Conservation (phyloP, 2,329 filamentous ascomycete species). For the Xylariaceae sp. region DNA sequence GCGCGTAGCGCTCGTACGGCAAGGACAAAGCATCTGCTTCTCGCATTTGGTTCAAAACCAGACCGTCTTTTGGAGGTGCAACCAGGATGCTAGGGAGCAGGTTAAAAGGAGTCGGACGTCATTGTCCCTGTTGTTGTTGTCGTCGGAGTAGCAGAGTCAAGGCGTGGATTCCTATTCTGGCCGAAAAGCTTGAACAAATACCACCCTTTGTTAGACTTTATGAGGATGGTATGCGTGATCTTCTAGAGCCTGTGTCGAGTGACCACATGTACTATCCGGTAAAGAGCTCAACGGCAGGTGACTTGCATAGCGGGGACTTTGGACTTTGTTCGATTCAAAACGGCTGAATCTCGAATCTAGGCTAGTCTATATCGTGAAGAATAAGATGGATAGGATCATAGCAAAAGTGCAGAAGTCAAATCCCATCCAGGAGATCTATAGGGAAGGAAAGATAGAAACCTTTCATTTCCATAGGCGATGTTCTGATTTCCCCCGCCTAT, state of each 20-base stretch:
- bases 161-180: neutral
- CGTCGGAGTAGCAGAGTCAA: neutral
- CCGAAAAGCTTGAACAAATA: neutral
- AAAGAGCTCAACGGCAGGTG: neutral
- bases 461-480: slow-evolving; percentile 1
- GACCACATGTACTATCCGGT: slow-evolving; percentile 1
- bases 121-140: neutral
- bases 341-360: neutral
- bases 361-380: slow-evolving; percentile 1
- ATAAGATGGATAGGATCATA: slow-evolving; percentile 2
- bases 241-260: neutral
- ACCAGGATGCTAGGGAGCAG: no score
- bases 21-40: neutral
- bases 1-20: slow-evolving; percentile 1
- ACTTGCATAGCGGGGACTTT: slow-evolving; percentile 1
- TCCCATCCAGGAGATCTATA: neutral
- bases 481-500: neutral
- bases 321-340: neutral
- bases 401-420: neutral
- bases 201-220: neutral
- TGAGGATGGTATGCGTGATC: neutral
- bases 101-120: no score
- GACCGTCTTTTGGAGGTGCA: neutral
- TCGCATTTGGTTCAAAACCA: neutral
- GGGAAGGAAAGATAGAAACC: neutral